Conservation (phyloP, 1,284 basidiomycete genomes). For the Flammula alnicola region DNA sequence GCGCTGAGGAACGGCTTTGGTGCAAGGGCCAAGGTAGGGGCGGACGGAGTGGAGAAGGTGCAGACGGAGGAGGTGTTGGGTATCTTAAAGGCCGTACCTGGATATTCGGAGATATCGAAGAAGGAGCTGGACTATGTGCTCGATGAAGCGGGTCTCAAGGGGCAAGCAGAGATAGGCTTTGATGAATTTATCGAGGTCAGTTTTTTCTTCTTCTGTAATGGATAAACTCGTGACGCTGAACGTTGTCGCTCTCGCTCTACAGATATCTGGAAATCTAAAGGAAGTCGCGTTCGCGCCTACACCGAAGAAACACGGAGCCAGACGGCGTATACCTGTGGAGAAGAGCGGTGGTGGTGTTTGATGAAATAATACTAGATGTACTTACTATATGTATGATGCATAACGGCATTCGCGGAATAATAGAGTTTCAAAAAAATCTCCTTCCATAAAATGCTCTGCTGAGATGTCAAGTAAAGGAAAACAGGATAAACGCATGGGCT, state of each 20-base stretch:
- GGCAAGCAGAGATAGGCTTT: constrained; percentile 61
- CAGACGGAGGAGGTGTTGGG: constrained; percentile 43
- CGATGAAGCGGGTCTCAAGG: constrained; percentile 72
- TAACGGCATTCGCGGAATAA: no score
- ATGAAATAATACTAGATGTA: no score
- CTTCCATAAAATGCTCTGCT: no score
- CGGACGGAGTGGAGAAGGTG: constrained; percentile 36
- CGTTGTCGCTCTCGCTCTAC: constrained; percentile 11
- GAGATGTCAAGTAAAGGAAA: no score
- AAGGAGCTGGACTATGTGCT: constrained; percentile 77
- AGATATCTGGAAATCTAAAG: constrained; percentile 84
- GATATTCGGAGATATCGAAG: constrained; percentile 54
- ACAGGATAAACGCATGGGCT: no score
- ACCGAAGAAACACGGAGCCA: constrained; percentile 42
- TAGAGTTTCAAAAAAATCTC: no score
- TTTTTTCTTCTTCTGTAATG: constrained; percentile 18
- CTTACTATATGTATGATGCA: no score
- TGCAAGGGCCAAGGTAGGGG: constrained; percentile 30
- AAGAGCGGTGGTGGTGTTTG: constrained; percentile 85
- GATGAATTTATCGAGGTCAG: constrained; percentile 84
- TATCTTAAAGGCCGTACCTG: constrained; percentile 51
- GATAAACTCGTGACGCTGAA: not conserved
- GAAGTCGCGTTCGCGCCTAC: constrained; percentile 66
- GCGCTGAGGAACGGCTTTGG: constrained; percentile 64
- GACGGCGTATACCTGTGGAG: constrained; percentile 80